Conservation (phyloP, 228 moss, liverwort and hornwort species). For the Sphagnum magellanicum region DNA sequence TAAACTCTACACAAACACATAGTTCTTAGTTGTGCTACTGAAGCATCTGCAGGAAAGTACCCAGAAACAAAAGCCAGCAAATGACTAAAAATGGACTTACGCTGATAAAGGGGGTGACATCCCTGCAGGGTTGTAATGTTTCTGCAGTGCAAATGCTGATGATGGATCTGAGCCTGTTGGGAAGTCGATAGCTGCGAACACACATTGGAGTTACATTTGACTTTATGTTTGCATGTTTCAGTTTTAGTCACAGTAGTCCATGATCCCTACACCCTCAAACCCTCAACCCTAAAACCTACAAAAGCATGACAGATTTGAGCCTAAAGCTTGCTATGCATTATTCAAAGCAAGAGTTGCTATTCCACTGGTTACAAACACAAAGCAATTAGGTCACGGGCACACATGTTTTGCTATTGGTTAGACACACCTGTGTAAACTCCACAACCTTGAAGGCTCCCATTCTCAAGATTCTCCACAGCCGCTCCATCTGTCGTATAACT, state of each 20-base stretch:
- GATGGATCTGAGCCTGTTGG: constrained; percentile 62
- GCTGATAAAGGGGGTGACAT: constrained; percentile 62
- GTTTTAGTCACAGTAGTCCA: no score
- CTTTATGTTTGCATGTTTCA: no score
- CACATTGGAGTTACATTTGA: constrained; percentile 6
- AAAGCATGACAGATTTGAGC: no score
- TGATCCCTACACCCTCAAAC: no score
- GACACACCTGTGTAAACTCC: constrained; percentile 63
- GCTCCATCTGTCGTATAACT: constrained; percentile 90
- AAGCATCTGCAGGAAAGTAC: no score
- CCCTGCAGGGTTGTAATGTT: constrained; percentile 52
- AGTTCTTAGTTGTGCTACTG: no score
- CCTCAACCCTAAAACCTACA: no score
- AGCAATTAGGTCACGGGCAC: not conserved
- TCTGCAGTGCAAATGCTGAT: constrained; percentile 67
- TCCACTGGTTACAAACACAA: not conserved
- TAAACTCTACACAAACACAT: no score
- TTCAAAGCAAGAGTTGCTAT: not conserved
- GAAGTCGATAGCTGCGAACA: constrained; percentile 67
- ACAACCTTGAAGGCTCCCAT: constrained; percentile 53
- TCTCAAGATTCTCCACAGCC: constrained; percentile 29
- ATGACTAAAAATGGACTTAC: constrained; percentile 16
- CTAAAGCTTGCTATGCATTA: no score
- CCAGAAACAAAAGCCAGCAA: no score
- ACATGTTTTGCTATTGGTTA: not conserved